Conservation (phyloP, 345 rosid genomes). For the Fremontodendron californicum region DNA sequence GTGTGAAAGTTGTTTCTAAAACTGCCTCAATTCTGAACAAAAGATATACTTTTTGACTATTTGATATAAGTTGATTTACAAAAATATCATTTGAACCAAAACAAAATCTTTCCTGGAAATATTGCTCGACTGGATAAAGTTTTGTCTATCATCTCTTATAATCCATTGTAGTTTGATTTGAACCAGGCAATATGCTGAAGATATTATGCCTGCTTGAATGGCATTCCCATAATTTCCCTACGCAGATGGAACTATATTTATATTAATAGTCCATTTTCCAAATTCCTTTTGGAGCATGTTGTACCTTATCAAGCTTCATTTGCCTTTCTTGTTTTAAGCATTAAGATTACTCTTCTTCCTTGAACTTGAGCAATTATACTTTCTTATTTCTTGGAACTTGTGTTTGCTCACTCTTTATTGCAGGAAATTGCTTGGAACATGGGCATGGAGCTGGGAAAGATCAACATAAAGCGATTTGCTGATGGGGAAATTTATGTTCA, state of each 20-base stretch:
- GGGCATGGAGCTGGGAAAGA: slow-evolving; percentile 88
- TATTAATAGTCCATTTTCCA: background rate
- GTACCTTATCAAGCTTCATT: background rate
- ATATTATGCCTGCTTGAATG: background rate
- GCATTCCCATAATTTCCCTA: background rate
- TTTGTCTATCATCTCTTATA: background rate
- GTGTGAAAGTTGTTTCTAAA: background rate
- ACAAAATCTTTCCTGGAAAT: background rate
- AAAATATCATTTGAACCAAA: background rate
- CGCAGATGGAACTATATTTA: background rate
- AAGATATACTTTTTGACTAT: background rate
- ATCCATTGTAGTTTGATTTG: background rate
- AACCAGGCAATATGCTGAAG: background rate
- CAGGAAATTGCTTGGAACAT: slow-evolving; percentile 94
- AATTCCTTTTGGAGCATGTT: background rate
- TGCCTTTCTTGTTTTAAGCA: background rate
- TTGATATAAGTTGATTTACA: background rate
- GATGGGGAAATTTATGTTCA: slow-evolving; percentile 96
- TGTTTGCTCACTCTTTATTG: background rate
- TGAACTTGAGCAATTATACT: background rate
- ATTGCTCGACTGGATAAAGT: background rate
- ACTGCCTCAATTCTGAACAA: background rate
- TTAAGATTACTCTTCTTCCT: background rate
- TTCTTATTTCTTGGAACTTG: background rate
- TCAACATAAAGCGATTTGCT: slow-evolving; percentile 84